Base-by-base conservation (phyloP, 164 flowering plant genomes). In the Stephania japonica region DNA sequence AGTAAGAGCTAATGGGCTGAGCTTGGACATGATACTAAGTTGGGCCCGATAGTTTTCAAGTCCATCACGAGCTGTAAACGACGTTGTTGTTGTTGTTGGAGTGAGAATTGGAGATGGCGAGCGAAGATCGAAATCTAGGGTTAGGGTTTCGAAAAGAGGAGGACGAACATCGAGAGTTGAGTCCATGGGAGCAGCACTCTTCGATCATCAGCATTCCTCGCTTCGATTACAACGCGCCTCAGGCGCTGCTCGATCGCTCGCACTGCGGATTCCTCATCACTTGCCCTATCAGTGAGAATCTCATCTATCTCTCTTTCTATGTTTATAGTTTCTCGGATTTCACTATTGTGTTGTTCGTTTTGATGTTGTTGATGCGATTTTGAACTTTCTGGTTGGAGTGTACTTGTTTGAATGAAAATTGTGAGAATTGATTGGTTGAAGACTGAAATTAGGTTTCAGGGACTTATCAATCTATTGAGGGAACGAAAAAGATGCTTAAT, bases 141-240 rank as follows among this genome's bases (percentile, higher is more conserved):
- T 71, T 73, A 73, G 69, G 50, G 59, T 66, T 65, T 13, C 47
- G 8, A 44, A 64, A 63, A 65, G 73, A 63, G 50, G 82, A 77
- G 65, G 65, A 0, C 23, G 80, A 64, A 42, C 78, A 42, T 11
- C 75, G 53, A 21, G 62, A 61, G 26, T 73, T 93, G 91, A 77
- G 79, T 9, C 95, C 97, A 21, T 91, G 98, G 97, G 97, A 91
- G 77, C 97, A 91, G 78, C 97, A 93, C 69, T 82, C 90, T 0
- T 80, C 80, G 16, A 91, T 93, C 1, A 91, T 93, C 44, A 91
- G 81, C 82, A 83, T 94, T 18, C 98, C 96, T 81, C 94, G 98
- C 25, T 94, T 81, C 76, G 90, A 94, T 78, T 94, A 94, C 91
- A 91, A 86, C 59, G 96, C 97, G 10, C 93, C 97, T 62, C 84